Evolutionary conservation across 1,284 basidiomycete species (phyloP).

Genomic region (Neolentinus lepideus): DNA sequence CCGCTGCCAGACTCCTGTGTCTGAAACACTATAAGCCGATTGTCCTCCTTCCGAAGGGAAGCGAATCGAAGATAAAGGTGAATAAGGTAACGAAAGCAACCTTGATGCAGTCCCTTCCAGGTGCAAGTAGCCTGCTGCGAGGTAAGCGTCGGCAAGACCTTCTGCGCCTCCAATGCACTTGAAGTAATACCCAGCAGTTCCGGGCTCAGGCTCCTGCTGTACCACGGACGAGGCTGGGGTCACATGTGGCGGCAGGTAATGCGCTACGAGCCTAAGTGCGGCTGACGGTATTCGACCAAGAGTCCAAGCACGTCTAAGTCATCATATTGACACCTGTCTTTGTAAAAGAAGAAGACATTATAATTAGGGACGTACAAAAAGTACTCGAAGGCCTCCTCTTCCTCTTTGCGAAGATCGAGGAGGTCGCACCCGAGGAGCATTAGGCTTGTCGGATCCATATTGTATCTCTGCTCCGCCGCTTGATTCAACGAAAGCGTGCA

Average conservation of each 20-base stretch:
- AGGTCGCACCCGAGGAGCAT: conserved; percentile 61
- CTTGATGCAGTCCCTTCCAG: conserved; percentile 65
- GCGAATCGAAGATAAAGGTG: conserved; percentile 49
- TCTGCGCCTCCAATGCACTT: conserved; percentile 53
- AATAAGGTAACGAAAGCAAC: conserved; percentile 61
- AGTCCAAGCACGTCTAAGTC: conserved; percentile 69
- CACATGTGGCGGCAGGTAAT: conserved; percentile 54
- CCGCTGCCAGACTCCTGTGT: conserved; percentile 59
- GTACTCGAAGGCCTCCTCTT: conserved; percentile 70
- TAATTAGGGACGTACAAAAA: conserved; percentile 49
- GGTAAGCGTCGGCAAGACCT: conserved; percentile 64
- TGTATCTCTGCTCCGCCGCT: conserved; percentile 55
- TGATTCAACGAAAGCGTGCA: conserved; percentile 41
- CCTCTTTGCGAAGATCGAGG: conserved; percentile 63
- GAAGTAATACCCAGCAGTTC: conserved; percentile 52
- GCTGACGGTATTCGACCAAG: conserved; percentile 66
- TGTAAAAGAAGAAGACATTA: conserved; percentile 5
- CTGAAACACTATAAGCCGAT: conserved; percentile 30
- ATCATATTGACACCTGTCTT: conserved; percentile 4
- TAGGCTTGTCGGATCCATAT: conserved; percentile 78
- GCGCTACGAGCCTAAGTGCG: conserved; percentile 64
- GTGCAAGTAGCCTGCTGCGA: conserved; percentile 68
- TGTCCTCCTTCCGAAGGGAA: conserved; percentile 4
- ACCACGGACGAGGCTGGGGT: conserved; percentile 8
- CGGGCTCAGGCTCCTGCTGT: conserved; percentile 31